Evolutionary conservation across 2,329 filamentous ascomycete species (phyloP).

Genomic region (Trematosphaeria pertusa): DNA sequence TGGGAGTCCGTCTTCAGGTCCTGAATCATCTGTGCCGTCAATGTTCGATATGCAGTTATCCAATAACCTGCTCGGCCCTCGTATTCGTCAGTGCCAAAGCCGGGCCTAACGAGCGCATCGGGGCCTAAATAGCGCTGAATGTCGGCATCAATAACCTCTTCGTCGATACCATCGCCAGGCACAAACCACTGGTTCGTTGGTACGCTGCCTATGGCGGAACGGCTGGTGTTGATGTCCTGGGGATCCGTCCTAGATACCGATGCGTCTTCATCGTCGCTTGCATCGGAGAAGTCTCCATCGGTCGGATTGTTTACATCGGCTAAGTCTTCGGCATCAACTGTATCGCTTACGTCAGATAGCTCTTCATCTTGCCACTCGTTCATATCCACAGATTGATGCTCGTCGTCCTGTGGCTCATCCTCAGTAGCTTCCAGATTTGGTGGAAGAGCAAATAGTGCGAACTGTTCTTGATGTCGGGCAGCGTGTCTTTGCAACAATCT

Average conservation of each 20-base stretch:
- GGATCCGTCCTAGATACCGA: too few relatives aligned
- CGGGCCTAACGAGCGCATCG: slow-evolving; percentile 54
- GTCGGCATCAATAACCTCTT: slow-evolving; percentile 54
- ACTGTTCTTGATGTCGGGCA: slow-evolving; percentile 30
- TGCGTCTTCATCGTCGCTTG: too few relatives aligned
- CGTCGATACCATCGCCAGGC: slow-evolving; percentile 53
- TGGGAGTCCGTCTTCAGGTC: slow-evolving; percentile 50
- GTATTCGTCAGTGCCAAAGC: slow-evolving; percentile 46
- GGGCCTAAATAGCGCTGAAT: slow-evolving; percentile 54
- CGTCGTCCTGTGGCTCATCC: slow-evolving; percentile 14
- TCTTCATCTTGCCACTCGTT: slow-evolving; percentile 15
- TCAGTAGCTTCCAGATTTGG: slow-evolving; percentile 20
- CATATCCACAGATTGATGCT: slow-evolving; percentile 3
- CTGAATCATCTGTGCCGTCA: slow-evolving; percentile 52
- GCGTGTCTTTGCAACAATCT: slow-evolving; percentile 24
- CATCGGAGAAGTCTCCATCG: too few relatives aligned
- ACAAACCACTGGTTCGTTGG: slow-evolving; percentile 52
- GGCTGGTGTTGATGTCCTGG: too few relatives aligned
- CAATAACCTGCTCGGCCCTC: slow-evolving; percentile 51
- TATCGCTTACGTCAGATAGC: too few relatives aligned
- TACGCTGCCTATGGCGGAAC: too few relatives aligned
- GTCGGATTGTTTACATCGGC: too few relatives aligned
- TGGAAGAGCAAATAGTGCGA: slow-evolving; percentile 33
- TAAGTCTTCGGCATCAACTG: too few relatives aligned
- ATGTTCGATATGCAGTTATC: slow-evolving; percentile 53